A percentile compares a stretch with the other conserved stretches of the same genome.
These are phyloP conservation scores for Penicillium canariense DNA, from an alignment of 495 filamentous ascomycete species.

Conservation along the genomic window DNA sequence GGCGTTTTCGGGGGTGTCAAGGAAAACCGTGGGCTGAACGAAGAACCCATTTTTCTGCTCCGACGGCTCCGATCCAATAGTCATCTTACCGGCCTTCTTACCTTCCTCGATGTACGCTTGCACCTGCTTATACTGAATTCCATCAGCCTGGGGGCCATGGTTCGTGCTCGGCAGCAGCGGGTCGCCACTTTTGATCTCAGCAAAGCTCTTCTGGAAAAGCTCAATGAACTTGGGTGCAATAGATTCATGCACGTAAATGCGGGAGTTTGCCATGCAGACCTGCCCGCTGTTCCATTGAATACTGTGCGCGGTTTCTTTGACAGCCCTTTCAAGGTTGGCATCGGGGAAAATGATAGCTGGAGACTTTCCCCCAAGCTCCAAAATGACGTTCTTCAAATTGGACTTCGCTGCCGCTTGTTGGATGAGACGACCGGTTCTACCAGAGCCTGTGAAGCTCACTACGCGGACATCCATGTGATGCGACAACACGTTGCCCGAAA, in stretches of 20 bases:
- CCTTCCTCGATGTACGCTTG: constrained; percentile 84
- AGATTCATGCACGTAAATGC: constrained; percentile 52
- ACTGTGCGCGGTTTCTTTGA: constrained; percentile 61
- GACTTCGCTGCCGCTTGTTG: constrained; percentile 30
- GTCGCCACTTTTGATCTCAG: constrained; percentile 61
- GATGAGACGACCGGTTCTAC: constrained; percentile 19
- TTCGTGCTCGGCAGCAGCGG: constrained; percentile 75
- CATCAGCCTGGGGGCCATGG: constrained; percentile 85
- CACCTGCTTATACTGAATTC: constrained; percentile 81
- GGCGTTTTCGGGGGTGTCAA: constrained; percentile 31
- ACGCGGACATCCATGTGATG: constrained; percentile 75
- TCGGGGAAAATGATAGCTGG: constrained; percentile 41
- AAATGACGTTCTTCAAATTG: constrained; percentile 45
- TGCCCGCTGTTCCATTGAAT: constrained; percentile 49
- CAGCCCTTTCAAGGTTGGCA: constrained; percentile 76
- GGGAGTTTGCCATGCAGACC: constrained; percentile 46
- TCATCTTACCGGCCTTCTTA: constrained; percentile 58
- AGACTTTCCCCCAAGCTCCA: constrained; percentile 42
- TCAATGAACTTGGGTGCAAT: constrained; percentile 82
- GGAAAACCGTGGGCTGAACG: constrained; percentile 46
- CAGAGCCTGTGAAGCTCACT: constrained; percentile 31
- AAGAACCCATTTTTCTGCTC: constrained; percentile 37
- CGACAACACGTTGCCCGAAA: constrained; percentile 75
- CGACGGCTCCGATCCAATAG: constrained; percentile 8
- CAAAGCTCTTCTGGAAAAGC: constrained; percentile 66